Evolutionary conservation across 2,329 filamentous ascomycete species (phyloP).

Genomic region (Colletotrichum sojae): DNA sequence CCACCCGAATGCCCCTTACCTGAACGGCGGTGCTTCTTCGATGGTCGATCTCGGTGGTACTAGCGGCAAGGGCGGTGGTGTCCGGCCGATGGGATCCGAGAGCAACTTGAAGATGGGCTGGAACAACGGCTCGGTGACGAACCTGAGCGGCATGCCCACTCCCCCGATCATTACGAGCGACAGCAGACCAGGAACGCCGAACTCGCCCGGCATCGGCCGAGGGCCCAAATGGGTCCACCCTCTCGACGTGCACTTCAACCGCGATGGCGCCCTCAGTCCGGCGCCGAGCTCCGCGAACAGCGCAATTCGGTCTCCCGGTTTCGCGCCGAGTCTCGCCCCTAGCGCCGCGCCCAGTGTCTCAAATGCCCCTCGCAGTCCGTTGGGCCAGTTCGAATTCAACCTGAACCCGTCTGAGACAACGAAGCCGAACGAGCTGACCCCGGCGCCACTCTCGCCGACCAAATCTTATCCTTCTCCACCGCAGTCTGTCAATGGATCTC

Average conservation of each 20-base stretch:
- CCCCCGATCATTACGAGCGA: conserved; percentile 46
- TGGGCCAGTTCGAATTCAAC: conserved; percentile 58
- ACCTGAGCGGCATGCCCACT: conserved; percentile 49
- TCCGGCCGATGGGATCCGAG: conserved; percentile 56
- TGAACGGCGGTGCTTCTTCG: conserved; percentile 58
- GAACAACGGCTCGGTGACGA: conserved; percentile 53
- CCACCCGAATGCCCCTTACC: conserved; percentile 49
- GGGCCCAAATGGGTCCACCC: conserved; percentile 62
- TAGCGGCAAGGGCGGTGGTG: conserved; percentile 48
- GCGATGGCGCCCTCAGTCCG: conserved; percentile 34
- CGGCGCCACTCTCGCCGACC: conserved; percentile 38
- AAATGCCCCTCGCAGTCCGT: conserved; percentile 53
- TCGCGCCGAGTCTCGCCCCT: conserved; percentile 6
- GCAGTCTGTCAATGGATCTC: conserved; percentile 49
- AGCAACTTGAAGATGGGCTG: conserved; percentile 54
- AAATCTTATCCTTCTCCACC: conserved; percentile 51
- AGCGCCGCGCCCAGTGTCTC: conserved; percentile 41
- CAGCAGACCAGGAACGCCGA: conserved; percentile 53
- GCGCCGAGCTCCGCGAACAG: conserved; percentile 40
- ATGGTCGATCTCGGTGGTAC: conserved; percentile 58
- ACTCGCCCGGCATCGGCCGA: conserved; percentile 43
- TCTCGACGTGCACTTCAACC: conserved; percentile 61
- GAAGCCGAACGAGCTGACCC: conserved; percentile 17
- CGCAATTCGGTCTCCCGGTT: conserved; percentile 42
- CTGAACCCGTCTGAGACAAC: conserved; percentile 41